phyloP scores from a whole-genome alignment of 441 rosid species.

The Jatropha podagrica region DNA sequence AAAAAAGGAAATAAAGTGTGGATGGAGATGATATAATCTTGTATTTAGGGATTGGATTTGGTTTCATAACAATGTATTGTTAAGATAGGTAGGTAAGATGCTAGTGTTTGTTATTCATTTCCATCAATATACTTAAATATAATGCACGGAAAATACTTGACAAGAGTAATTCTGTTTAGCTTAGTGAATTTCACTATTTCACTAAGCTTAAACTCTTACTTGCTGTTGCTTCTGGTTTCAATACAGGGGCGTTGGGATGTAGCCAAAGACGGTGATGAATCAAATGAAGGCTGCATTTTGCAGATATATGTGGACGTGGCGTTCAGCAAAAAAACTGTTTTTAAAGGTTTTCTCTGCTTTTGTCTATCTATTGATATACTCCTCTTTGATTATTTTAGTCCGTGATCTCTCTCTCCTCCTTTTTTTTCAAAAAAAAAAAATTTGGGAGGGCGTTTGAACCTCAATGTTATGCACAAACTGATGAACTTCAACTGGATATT shows the following conservation, averaged over 20 bases:
- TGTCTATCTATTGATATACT: slow-evolving; percentile 2
- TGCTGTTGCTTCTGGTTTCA: slow-evolving; percentile 14
- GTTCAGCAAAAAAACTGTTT: slow-evolving; percentile 80
- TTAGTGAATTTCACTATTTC: neutral
- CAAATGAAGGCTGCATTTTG: slow-evolving; percentile 69
- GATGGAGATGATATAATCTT: neutral
- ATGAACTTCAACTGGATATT: slow-evolving; percentile 14
- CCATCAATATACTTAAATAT: neutral
- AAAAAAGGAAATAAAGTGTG: neutral
- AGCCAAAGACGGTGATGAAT: slow-evolving; percentile 48
- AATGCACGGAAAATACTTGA: neutral
- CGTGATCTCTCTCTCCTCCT: neutral
- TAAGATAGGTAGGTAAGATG: neutral
- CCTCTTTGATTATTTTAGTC: neutral
- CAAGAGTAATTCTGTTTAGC: neutral
- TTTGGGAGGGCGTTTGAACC: too few relatives aligned
- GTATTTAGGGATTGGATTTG: too few relatives aligned
- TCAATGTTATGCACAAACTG: neutral
- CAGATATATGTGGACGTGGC: slow-evolving; percentile 73
- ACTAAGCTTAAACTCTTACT: neutral
- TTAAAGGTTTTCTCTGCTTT: slow-evolving; percentile 64
- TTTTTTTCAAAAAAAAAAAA: too few relatives aligned
- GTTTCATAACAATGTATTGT: neutral
- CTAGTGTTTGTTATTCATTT: neutral
- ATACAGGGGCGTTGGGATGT: slow-evolving; percentile 83